These are phyloP conservation scores for Tetrahymena borealis DNA, from an alignment of 73 alveolate species.

Conservation along the genomic window DNA sequence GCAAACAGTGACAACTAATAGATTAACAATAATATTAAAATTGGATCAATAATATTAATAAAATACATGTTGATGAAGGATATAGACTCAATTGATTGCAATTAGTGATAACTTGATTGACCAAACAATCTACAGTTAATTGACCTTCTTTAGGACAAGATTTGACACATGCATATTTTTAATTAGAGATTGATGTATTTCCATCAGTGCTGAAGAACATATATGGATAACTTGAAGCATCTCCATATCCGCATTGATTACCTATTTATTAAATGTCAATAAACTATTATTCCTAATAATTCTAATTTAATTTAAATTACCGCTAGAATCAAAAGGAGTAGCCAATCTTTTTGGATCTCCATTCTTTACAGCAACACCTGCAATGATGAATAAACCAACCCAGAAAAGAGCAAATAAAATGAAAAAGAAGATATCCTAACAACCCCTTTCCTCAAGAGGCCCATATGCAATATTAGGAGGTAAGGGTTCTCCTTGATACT, in stretches of 20 bases:
- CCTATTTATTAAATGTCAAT: not conserved
- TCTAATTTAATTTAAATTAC: not conserved
- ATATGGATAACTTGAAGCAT: not conserved
- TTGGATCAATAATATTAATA: not conserved
- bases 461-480: conserved; percentile 22
- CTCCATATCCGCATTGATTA: not conserved
- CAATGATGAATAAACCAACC: conserved; percentile 3
- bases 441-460: conserved; percentile 22
- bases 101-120: not conserved
- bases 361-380: conserved; percentile 22
- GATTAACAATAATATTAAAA: not conserved
- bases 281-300: not conserved
- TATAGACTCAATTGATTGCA: not conserved
- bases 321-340: conserved; percentile 25
- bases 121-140: not conserved
- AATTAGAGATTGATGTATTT: not conserved
- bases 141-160: not conserved
- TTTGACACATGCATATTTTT: not conserved
- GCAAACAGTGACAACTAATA: not conserved
- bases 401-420: conserved; percentile 16
- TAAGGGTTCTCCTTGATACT: conserved; percentile 5
- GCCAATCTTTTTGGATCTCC: conserved; percentile 41
- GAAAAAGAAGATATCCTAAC: conserved; percentile 24
- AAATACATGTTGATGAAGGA: not conserved
- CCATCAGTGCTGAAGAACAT: not conserved